Percentiles rank a stretch among this genome's conserved stretches.
These are phyloP conservation scores for Triticum turgidum DNA, from an alignment of 176 grass and related monocot genomes.

Conservation along the genomic window DNA sequence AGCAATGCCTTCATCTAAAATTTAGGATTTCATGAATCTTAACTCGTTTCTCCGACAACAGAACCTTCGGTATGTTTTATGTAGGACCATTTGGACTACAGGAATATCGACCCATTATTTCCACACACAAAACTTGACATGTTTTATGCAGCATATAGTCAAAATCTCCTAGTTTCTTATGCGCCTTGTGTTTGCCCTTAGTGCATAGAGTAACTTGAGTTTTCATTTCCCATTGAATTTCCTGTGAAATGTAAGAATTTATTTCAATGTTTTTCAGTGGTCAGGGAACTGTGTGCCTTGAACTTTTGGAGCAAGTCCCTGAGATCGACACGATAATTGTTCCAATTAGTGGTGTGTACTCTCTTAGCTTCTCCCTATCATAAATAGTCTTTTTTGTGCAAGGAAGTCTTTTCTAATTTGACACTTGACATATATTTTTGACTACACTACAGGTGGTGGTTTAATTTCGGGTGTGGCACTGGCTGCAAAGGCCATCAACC, in stretches of 20 bases:
- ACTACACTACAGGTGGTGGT: conserved; percentile 62
- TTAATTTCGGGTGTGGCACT: conserved; percentile 85
- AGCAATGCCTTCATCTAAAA: not conserved
- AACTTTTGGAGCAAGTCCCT: conserved; percentile 80
- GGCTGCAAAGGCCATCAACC: conserved; percentile 91
- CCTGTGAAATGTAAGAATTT: conserved; percentile 9
- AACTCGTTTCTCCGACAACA: not conserved
- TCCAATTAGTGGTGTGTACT: conserved; percentile 81
- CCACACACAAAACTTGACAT: not conserved
- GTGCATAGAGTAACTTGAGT: not conserved
- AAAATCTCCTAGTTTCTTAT: not conserved
- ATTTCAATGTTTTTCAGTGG: conserved; percentile 63
- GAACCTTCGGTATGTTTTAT: not conserved
- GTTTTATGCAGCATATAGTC: not conserved
- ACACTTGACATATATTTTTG: not conserved
- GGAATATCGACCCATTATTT: not conserved
- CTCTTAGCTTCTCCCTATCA: not conserved
- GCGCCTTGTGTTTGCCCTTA: not conserved
- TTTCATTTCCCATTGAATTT: not conserved
- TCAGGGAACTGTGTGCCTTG: conserved; percentile 85
- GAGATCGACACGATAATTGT: conserved; percentile 76
- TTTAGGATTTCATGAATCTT: not conserved
- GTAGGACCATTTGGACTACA: not conserved
- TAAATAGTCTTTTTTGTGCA: not conserved
- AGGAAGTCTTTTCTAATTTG: not conserved